Evolutionary conservation across 1,284 basidiomycete genomes (phyloP).

Genomic region (Microbotryomycetes sp.): DNA sequence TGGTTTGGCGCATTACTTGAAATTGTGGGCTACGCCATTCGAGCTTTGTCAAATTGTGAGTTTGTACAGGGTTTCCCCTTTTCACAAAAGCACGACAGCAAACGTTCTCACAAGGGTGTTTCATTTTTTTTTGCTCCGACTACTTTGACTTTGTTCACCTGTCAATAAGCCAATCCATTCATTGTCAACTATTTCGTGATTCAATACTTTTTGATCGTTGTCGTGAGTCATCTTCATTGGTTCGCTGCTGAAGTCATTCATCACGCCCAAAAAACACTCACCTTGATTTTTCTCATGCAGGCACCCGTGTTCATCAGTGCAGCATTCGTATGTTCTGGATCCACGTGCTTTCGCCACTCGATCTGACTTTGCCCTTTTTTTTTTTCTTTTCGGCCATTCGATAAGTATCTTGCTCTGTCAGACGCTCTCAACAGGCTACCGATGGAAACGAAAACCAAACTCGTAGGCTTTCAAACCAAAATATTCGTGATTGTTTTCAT

Average conservation of each 20-base stretch:
- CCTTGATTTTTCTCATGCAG: slow-evolving; percentile 18
- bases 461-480: background rate
- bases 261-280: background rate
- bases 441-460: slow-evolving; percentile 27
- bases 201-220: slow-evolving; percentile 46
- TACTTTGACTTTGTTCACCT: background rate
- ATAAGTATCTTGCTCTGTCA: slow-evolving; percentile 35
- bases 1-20: slow-evolving; percentile 6
- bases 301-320: slow-evolving; percentile 44
- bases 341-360: no score
- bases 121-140: slow-evolving; percentile 23
- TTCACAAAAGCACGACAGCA: no score
- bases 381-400: no score
- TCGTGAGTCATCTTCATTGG: background rate
- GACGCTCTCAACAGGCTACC: slow-evolving; percentile 37
- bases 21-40: slow-evolving; percentile 22
- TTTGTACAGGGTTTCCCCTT: no score
- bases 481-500: background rate
- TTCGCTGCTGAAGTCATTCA: no score
- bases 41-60: slow-evolving; percentile 11
- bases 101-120: no score
- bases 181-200: slow-evolving; percentile 36
- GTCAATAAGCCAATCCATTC: slow-evolving; percentile 4
- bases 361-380: no score
- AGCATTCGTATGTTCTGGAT: slow-evolving; percentile 43